Evolutionary conservation across 257 asterid genomes (phyloP).

Genomic region (Henckelia pumila): DNA sequence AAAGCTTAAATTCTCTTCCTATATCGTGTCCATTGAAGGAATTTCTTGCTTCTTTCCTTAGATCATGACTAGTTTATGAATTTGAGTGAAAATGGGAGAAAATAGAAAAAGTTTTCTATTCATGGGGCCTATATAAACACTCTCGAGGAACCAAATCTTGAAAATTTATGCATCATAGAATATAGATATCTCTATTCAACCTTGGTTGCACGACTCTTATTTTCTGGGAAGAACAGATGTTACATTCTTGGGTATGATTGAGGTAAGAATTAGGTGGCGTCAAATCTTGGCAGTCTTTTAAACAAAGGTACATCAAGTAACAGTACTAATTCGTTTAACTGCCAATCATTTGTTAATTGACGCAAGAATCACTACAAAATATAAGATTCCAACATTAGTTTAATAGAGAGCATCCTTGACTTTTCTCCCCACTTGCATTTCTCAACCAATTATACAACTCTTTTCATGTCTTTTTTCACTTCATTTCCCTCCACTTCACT

Average conservation of each 20-base stretch:
- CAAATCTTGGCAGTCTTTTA: background rate
- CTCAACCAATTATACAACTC: conserved; percentile 32
- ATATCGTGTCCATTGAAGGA: background rate
- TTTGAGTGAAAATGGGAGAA: background rate
- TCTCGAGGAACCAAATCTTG: background rate
- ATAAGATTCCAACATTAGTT: conserved; percentile 38
- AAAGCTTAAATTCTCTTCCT: conserved; percentile 34
- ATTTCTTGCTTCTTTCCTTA: conserved; percentile 15
- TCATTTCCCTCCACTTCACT: conserved; percentile 20
- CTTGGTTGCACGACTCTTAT: no score
- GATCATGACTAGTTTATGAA: background rate
- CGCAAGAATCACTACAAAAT: conserved; percentile 22
- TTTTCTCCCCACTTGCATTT: conserved; percentile 35
- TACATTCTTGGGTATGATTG: background rate
- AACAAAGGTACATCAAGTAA: background rate
- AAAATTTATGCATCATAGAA: no score
- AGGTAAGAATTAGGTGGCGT: background rate
- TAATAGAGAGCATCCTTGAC: conserved; percentile 33
- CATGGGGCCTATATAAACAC: background rate
- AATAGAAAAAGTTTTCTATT: background rate
- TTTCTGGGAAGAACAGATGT: background rate
- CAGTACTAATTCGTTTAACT: conserved; percentile 17
- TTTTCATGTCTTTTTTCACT: conserved; percentile 26
- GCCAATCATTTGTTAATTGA: conserved; percentile 33
- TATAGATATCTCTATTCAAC: no score